These are phyloP conservation scores for Roridomyces roridus DNA, from an alignment of 768 basidiomycete genomes.

Conservation along the genomic window DNA sequence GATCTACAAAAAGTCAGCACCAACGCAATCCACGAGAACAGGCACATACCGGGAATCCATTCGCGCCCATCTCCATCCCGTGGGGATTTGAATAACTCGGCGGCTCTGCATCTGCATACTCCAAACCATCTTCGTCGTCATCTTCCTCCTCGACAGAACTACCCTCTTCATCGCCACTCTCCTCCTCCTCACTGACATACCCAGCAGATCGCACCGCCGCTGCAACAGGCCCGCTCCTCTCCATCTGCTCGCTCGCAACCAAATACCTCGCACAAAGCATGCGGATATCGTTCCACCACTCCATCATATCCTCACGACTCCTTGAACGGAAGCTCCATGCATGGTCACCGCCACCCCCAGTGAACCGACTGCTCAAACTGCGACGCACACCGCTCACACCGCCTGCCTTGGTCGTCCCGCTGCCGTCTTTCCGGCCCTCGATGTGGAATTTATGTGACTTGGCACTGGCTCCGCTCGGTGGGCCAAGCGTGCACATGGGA, in stretches of 20 bases:
- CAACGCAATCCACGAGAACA: background rate
- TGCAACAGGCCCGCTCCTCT: conserved; percentile 89
- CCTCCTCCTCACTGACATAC: conserved; percentile 80
- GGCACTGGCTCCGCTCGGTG: conserved; percentile 72
- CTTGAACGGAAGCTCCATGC: conserved; percentile 92
- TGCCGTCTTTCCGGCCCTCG: conserved; percentile 87
- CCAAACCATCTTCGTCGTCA: conserved; percentile 39
- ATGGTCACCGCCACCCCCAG: conserved; percentile 46
- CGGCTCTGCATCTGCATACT: conserved; percentile 53
- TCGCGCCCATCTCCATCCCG: conserved; percentile 48
- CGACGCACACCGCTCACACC: conserved; percentile 54
- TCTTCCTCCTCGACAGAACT: conserved; percentile 57
- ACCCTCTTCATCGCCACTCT: conserved; percentile 66
- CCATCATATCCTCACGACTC: conserved; percentile 97
- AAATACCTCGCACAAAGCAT: conserved; percentile 95
- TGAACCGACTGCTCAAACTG: conserved; percentile 35
- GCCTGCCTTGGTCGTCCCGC: conserved; percentile 68
- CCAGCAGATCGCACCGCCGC: conserved; percentile 91
- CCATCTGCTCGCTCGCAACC: conserved; percentile 92
- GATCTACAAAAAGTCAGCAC: conserved; percentile 27
- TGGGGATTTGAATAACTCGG: conserved; percentile 66
- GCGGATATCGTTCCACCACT: conserved; percentile 98
- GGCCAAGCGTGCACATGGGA: conserved; percentile 94
- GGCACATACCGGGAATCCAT: conserved; percentile 70
- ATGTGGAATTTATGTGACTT: conserved; percentile 96